Base-by-base conservation (phyloP, 495 filamentous ascomycete species). In the Xylaria curta region DNA sequence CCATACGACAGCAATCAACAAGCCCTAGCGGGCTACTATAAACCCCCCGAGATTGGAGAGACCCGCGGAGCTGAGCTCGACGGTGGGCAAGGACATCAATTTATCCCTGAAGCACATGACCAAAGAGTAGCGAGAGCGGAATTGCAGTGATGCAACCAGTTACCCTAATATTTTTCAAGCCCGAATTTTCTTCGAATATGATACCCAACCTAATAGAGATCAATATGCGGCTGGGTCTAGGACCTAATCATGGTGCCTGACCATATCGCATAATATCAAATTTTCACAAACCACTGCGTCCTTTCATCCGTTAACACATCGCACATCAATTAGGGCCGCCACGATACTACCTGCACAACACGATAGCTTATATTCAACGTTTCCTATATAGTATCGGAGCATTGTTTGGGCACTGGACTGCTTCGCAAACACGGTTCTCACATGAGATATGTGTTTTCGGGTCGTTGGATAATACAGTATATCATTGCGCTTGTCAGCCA, bases 111-210 rank as follows among this genome's bases (percentile, higher is more conserved):
- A 38, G 63, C 36, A 42, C 58, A 75, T 21, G 59, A 70, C 33
- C 17, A 61, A 36, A 31, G n/a, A 21, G 12, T 3, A 31, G 15
- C 36, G 8, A 71, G 63, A 38, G 62, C 65, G 15, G 74, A 76
- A 49, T 68, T 76, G 51, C 69, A 74, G 42, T 72, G 72, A 70
- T 74, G n/a, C 61, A 38, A 8, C 40, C 49, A 44, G 28, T 54
- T 21, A n/a, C n/a, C 13, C 33, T 54, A 44, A 56, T 54, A 42
- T n/a, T 26, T 67, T 54, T n/a, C 65, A 56, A 31, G 13, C 13
- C 33, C 13, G 3, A 19, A 44, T 36, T 49, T 53, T 44, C 31
- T 38, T 38, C n/a, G 38, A 44, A 42, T 8, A 67, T 54, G 65
- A 67, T 67, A 67, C 65, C 65, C 46, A 54, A 1, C 42, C n/a